Evolutionary conservation across 2,329 filamentous ascomycete species (phyloP).

Genomic region (Fusarium sp.): DNA sequence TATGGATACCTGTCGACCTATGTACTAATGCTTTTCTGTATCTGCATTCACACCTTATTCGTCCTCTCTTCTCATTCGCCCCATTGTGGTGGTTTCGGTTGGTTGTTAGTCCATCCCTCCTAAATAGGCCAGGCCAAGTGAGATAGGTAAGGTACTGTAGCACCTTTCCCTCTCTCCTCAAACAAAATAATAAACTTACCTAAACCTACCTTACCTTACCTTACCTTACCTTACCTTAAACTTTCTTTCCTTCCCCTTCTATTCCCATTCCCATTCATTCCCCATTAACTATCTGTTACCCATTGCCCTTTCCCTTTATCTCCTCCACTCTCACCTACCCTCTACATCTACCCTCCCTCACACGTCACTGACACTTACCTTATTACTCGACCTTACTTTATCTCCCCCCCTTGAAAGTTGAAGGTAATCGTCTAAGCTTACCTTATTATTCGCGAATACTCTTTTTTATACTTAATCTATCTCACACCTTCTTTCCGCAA

Average conservation of each 20-base stretch:
- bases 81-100: slow-evolving; percentile 31
- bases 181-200: slow-evolving; percentile 23
- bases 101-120: slow-evolving; percentile 32
- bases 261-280: slow-evolving; percentile 17
- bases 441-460: slow-evolving; percentile 9
- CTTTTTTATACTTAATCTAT: slow-evolving; percentile 17
- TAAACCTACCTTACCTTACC: slow-evolving; percentile 25
- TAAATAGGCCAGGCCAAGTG: slow-evolving; percentile 3
- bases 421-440: slow-evolving; percentile 23
- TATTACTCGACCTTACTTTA: neutral
- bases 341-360: neutral
- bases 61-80: slow-evolving; percentile 29
- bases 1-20: slow-evolving; percentile 3
- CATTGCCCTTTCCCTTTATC: slow-evolving; percentile 3
- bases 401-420: neutral
- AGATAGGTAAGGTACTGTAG: slow-evolving; percentile 27
- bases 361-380: slow-evolving; percentile 18
- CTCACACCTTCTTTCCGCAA: neutral
- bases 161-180: slow-evolving; percentile 22
- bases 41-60: slow-evolving; percentile 35
- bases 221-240: slow-evolving; percentile 21
- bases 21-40: slow-evolving; percentile 23
- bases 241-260: slow-evolving; percentile 26
- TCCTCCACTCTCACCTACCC: slow-evolving; percentile 1
- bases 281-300: slow-evolving; percentile 1